Evolutionary conservation across 495 filamentous ascomycete species (phyloP).

Genomic region (Aspergillus olivimuriae): DNA sequence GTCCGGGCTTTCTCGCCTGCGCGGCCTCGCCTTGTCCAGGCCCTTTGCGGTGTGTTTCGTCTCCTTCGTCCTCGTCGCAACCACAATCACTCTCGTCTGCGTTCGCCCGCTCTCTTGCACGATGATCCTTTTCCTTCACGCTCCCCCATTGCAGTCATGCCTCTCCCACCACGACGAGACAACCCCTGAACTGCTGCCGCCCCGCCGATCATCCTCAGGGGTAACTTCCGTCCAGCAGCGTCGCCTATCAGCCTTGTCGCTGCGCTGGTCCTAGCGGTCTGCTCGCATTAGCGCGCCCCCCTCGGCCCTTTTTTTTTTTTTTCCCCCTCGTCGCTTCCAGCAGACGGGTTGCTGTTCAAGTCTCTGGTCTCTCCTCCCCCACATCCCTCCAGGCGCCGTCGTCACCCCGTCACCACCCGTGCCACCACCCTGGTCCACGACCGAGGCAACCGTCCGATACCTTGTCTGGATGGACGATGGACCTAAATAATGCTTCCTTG

Average conservation of each 20-base stretch:
- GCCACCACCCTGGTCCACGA: no score
- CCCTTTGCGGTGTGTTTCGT: no score
- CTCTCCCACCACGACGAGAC: background rate
- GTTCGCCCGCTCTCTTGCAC: no score
- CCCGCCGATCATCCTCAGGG: slow-evolving; percentile 6
- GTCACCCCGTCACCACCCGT: no score
- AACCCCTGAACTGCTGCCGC: slow-evolving; percentile 4
- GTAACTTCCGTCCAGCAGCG: background rate
- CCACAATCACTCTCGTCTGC: no score
- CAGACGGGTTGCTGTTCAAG: background rate
- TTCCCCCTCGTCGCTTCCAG: background rate
- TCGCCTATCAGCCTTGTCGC: slow-evolving; percentile 2
- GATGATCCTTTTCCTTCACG: background rate
- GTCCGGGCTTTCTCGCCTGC: background rate
- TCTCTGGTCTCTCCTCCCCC: background rate
- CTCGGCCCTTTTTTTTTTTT: background rate
- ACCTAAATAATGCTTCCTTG: background rate
- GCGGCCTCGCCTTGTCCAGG: no score
- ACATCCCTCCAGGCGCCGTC: no score
- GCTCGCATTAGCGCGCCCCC: background rate
- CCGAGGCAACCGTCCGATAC: no score
- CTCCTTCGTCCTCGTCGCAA: no score
- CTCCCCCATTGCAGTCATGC: background rate
- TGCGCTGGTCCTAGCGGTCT: background rate
- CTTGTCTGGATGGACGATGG: no score